These are phyloP conservation scores for Peterozyma toletana DNA, from an alignment of 805 yeast species.

Conservation along the genomic window DNA sequence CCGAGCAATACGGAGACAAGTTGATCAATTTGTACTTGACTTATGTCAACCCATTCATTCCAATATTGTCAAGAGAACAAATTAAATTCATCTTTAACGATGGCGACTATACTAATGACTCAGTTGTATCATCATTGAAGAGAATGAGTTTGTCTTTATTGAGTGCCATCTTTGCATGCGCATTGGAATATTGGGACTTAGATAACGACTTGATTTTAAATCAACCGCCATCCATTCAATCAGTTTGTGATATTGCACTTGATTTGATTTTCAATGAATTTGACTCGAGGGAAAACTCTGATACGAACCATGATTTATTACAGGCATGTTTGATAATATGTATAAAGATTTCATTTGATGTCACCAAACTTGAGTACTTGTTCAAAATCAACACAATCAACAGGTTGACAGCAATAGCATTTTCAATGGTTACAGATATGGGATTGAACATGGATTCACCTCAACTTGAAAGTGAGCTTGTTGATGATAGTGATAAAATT, in stretches of 20 bases:
- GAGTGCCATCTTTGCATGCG: constrained; percentile 2
- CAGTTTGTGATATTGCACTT: constrained; percentile 4
- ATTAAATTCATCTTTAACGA: constrained; percentile 3
- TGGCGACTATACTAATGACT: background rate
- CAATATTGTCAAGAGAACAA: constrained; percentile 3
- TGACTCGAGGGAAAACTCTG: background rate
- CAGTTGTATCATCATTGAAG: constrained; percentile 3
- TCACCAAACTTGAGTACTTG: constrained; percentile 5
- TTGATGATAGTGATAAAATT: constrained; percentile 1
- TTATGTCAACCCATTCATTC: constrained; percentile 8
- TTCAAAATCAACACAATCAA: background rate
- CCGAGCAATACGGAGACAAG: constrained; percentile 6
- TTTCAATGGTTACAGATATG: constrained; percentile 1
- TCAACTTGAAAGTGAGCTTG: background rate
- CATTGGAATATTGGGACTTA: constrained; percentile 8
- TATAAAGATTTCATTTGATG: constrained; percentile 6
- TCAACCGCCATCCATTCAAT: background rate
- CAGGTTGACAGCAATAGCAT: constrained; percentile 2
- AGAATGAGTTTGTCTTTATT: constrained; percentile 1
- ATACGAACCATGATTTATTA: background rate
- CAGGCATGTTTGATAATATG: constrained; percentile 7
- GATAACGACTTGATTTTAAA: constrained; percentile 5
- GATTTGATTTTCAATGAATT: constrained; percentile 5
- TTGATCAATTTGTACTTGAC: constrained; percentile 5
- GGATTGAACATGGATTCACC: constrained; percentile 1